Evolutionary conservation across 345 rosid genomes (phyloP).

Genomic region (Durio zibethinus): DNA sequence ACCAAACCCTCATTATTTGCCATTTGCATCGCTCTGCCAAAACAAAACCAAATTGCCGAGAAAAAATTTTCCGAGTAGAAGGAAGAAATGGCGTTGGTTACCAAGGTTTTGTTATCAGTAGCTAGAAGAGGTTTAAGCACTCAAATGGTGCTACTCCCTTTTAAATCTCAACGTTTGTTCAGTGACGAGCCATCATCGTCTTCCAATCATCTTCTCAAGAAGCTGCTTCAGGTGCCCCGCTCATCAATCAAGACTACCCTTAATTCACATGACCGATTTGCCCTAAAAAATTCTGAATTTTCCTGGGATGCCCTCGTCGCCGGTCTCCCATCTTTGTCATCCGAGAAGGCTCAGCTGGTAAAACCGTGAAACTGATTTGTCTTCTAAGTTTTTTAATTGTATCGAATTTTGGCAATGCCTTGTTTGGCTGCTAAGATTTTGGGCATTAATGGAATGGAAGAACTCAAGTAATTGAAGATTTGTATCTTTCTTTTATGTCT

Average conservation of each 20-base stretch:
- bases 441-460: too few species aligned
- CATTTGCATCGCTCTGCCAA: not conserved
- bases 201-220: constrained; percentile 17
- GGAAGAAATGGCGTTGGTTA: not conserved
- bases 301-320: constrained; percentile 28
- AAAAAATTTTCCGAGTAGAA: not conserved
- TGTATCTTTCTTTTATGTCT: not conserved
- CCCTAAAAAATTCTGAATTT: constrained; percentile 10
- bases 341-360: constrained; percentile 32
- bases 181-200: not conserved
- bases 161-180: not conserved
- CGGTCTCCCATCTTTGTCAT: constrained; percentile 27
- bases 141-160: not conserved
- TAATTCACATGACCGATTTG: constrained; percentile 14
- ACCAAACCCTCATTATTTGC: not conserved
- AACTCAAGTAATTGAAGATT: not conserved
- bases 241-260: constrained; percentile 26
- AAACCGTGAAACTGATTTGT: not conserved
- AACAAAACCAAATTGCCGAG: not conserved
- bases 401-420: not conserved
- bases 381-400: not conserved
- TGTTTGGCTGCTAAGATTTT: not conserved
- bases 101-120: constrained; percentile 15
- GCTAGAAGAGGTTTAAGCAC: not conserved
- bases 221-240: constrained; percentile 21